Evolutionary conservation across 805 yeast species (phyloP), one percentile per base, ranked within the genome.

Genomic region (Ogataea glucozyma): DNA sequence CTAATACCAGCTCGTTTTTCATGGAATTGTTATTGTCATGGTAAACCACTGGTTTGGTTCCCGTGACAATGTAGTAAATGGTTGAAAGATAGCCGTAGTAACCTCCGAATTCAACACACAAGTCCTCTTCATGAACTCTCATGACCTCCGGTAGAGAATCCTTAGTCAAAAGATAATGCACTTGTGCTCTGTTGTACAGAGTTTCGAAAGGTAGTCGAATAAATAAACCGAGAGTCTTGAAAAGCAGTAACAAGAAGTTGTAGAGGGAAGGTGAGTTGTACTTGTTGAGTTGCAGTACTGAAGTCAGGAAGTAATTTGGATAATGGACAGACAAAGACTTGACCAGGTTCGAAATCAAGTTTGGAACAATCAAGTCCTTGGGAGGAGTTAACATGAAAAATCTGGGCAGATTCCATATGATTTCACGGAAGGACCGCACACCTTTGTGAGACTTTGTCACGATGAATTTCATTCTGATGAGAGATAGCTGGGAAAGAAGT

Each of bases 181-280:
- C 78, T 60, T 91, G 97, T 12, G 91, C 89, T 50, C 97, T 79
- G 47, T 95, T 73, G 46, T 88, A 73, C 31, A 91, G 62, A 11
- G 95, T 89, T 57, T 91, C 99, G 39, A 89, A 75, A 3, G 99
- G 99, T 48, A 93, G 70, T 58, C 81, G 83, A 43, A 89, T 72
- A 47, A 84, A 78, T 29, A 91, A 71, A 52, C 88, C 95, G 35
- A 79, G 44, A 16, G 84, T 65, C 40, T 85, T 78, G n/a, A 86
- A 71, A 1, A 74, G 45, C 43, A 91, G 70, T 39, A 79, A 78
- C 22, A 78, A 70, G 6, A 82, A 48, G 20, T 82, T 79, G 64
- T 76, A 85, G 19, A 78, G 53, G 14, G 70, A 67, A 4, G 91
- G 87, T 16, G 85, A 73, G 43, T 76, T 73, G 60, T 76, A 79